Evolutionary conservation across 805 yeast species (phyloP).

Genomic region (Ogataea paradorogensis): DNA sequence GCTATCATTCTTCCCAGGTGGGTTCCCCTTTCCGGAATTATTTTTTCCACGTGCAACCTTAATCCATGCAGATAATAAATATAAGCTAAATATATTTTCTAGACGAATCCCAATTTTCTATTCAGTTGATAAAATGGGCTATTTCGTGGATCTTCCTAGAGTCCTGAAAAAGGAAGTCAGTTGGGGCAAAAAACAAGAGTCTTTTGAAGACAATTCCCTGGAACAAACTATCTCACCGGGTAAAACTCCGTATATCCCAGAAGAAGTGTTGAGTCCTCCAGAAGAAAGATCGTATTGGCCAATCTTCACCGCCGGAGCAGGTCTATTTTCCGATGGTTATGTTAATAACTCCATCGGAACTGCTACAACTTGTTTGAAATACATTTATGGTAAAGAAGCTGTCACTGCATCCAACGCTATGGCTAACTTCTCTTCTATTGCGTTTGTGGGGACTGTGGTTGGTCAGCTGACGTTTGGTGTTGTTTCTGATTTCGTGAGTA

Average conservation of each 20-base stretch:
- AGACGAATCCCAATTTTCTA: neutral
- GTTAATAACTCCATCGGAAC: constrained; percentile 82
- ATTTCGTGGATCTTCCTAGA: constrained; percentile 11
- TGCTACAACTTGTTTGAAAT: constrained; percentile 65
- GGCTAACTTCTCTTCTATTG: constrained; percentile 80
- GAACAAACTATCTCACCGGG: constrained; percentile 23
- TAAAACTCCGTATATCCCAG: constrained; percentile 20
- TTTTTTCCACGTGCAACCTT: neutral
- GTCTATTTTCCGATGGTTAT: constrained; percentile 90
- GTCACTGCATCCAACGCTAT: constrained; percentile 66
- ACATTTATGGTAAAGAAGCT: constrained; percentile 56
- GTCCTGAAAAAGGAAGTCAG: constrained; percentile 26
- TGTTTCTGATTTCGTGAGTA: constrained; percentile 72
- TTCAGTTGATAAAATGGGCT: constrained; percentile 4
- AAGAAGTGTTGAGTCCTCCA: constrained; percentile 25
- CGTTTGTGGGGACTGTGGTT: constrained; percentile 86
- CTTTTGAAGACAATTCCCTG: constrained; percentile 18
- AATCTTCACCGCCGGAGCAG: constrained; percentile 84
- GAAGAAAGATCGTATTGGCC: constrained; percentile 48
- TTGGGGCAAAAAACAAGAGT: constrained; percentile 24
- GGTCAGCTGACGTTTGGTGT: constrained; percentile 84
- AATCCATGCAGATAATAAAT: neutral
- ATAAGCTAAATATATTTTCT: neutral
- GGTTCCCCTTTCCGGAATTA: neutral
- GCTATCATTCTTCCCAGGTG: neutral